Percentiles rank a stretch among this genome's conserved stretches.
phyloP scores from a whole-genome alignment of 306 rosid species.

The Abrus precatorius region DNA sequence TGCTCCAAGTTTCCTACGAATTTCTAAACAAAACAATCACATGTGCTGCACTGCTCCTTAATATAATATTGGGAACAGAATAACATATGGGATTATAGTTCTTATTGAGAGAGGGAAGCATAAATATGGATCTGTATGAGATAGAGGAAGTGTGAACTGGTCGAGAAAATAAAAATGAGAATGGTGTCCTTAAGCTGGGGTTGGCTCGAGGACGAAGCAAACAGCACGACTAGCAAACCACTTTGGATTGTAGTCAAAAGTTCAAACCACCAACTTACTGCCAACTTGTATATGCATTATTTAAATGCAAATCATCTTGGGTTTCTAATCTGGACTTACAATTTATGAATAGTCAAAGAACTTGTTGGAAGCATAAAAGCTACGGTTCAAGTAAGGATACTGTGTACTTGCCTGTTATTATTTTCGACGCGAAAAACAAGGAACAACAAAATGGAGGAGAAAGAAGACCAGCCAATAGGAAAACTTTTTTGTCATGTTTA shows the following conservation, averaged over 20 bases:
- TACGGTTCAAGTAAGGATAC: neutral
- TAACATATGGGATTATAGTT: constrained; percentile 35
- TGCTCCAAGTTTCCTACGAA: constrained; percentile 47
- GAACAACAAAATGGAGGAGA: neutral
- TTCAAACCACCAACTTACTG: constrained; percentile 5
- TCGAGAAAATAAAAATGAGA: constrained; percentile 49
- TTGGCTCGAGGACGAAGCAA: constrained; percentile 77
- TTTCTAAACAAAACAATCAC: constrained; percentile 32
- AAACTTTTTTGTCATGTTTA: neutral
- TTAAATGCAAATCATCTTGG: neutral
- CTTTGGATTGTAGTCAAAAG: constrained; percentile 36
- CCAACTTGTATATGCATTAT: neutral
- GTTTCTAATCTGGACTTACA: neutral
- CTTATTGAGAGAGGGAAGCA: constrained; percentile 36
- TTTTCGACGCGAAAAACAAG: neutral
- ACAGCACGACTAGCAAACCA: constrained; percentile 49
- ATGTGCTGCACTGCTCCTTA: constrained; percentile 44
- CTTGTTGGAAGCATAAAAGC: neutral
- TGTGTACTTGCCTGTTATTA: neutral
- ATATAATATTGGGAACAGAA: constrained; percentile 35
- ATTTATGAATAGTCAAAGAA: neutral
- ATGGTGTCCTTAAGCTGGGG: constrained; percentile 49
- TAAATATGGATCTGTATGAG: constrained; percentile 11
- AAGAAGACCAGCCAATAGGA: neutral
- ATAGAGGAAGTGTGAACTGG: constrained; percentile 51